A percentile compares a stretch with the other conserved stretches of the same genome.
Evolutionary conservation across 2,329 filamentous ascomycete species (phyloP).

Genomic region (Aspergillus eucalypticola): DNA sequence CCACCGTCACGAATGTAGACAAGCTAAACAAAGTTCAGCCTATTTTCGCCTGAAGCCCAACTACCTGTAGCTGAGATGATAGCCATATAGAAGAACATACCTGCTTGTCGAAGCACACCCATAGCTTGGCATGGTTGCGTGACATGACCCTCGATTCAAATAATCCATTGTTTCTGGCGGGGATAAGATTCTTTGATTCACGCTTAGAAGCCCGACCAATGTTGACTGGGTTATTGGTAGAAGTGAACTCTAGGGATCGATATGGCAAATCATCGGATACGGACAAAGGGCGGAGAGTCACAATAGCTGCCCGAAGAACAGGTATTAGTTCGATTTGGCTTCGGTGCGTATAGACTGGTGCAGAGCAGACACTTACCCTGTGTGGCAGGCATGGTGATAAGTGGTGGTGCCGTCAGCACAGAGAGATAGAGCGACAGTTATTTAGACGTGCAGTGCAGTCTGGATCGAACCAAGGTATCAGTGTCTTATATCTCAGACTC

Average conservation of each 20-base stretch:
- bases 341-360: not conserved
- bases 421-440: not conserved
- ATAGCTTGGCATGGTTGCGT: slow-evolving; percentile 46
- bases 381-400: slow-evolving; percentile 24
- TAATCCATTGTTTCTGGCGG: slow-evolving; percentile 43
- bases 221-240: slow-evolving; percentile 28
- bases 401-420: not conserved
- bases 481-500: not conserved
- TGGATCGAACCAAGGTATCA: not conserved
- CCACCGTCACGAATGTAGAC: slow-evolving; percentile 56
- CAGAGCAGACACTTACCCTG: slow-evolving; percentile 23
- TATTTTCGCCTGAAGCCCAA: not conserved
- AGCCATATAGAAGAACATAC: slow-evolving; percentile 19
- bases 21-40: slow-evolving; percentile 23
- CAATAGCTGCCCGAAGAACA: slow-evolving; percentile 28
- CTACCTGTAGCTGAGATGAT: too few species aligned
- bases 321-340: slow-evolving; percentile 10
- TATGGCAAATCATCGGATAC: slow-evolving; percentile 26
- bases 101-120: slow-evolving; percentile 27
- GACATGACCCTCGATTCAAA: slow-evolving; percentile 53
- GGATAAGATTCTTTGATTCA: slow-evolving; percentile 37
- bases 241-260: slow-evolving; percentile 36
- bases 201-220: slow-evolving; percentile 48
- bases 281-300: slow-evolving; percentile 35
- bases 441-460: not conserved